phyloP scores from a whole-genome alignment of 352 stramenopile species.

The Pythium guiyangense region DNA sequence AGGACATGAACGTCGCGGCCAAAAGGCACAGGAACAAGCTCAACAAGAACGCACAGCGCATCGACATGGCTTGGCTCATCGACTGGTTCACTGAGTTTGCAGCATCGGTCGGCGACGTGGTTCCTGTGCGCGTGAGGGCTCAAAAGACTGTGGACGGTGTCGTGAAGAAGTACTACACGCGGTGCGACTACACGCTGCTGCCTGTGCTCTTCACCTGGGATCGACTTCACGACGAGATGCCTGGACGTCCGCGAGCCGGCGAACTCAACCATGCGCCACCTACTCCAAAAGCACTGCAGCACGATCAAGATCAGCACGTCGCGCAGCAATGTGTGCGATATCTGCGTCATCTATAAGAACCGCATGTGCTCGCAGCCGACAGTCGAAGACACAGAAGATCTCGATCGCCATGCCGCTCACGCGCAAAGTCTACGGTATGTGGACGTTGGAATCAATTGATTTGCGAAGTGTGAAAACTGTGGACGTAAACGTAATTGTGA shows the following conservation, averaged over 20 bases:
- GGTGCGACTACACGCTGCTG: conserved; percentile 2
- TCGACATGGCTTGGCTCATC: background rate
- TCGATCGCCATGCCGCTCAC: background rate
- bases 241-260: conserved; percentile 8
- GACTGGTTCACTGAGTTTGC: background rate
- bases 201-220: conserved; percentile 15
- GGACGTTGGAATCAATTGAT: background rate
- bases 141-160: background rate
- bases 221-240: conserved; percentile 10
- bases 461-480: background rate
- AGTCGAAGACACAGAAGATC: background rate
- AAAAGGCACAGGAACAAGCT: background rate
- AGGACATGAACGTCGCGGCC: background rate
- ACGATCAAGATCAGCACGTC: background rate
- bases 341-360: background rate
- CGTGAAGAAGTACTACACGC: background rate
- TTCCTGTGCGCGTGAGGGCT: background rate
- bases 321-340: background rate
- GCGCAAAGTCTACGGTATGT: background rate
- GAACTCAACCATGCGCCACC: background rate
- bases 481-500: background rate
- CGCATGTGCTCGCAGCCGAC: background rate
- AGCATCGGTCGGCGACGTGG: background rate
- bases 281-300: background rate
- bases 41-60: background rate